Percentiles rank a stretch among this genome's conserved stretches.
These are phyloP conservation scores for Pneumocystis sp. DNA, from an alignment of 1,139 yeast species.

Conservation along the genomic window DNA sequence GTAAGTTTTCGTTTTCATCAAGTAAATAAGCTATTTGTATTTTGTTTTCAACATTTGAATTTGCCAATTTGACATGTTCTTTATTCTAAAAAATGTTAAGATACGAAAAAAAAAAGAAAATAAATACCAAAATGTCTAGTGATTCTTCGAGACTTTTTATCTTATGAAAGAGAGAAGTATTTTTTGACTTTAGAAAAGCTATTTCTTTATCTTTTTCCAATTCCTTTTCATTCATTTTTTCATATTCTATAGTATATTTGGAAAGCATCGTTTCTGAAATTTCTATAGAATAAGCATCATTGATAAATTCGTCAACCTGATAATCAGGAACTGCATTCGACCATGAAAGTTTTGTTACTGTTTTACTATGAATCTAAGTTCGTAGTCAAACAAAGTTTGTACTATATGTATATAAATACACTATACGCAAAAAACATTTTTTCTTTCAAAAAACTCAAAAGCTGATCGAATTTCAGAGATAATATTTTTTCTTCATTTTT, in stretches of 20 bases:
- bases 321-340: conserved; percentile 4
- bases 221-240: conserved; percentile 56
- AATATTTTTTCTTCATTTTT: conserved; percentile 48
- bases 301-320: conserved; percentile 52
- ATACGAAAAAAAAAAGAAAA: background rate
- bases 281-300: conserved; percentile 58
- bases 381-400: conserved; percentile 7
- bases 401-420: conserved; percentile 17
- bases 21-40: conserved; percentile 49
- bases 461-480: conserved; percentile 52
- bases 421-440: conserved; percentile 59
- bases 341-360: conserved; percentile 5
- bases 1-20: conserved; percentile 47
- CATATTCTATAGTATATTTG: conserved; percentile 59
- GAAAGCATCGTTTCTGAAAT: conserved; percentile 56
- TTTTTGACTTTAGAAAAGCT: conserved; percentile 45
- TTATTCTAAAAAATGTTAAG: conserved; percentile 29
- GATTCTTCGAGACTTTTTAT: conserved; percentile 61
- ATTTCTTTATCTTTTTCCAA: conserved; percentile 55
- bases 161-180: conserved; percentile 59
- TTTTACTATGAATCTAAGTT: conserved; percentile 3
- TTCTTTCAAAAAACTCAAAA: conserved; percentile 64
- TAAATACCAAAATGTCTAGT: conserved; percentile 34
- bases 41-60: conserved; percentile 53
- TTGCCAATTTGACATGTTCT: conserved; percentile 67